Evolutionary conservation across 1,139 yeast genomes (phyloP), one percentile per base, ranked within the genome.

Genomic region (Candida neerlandica): DNA sequence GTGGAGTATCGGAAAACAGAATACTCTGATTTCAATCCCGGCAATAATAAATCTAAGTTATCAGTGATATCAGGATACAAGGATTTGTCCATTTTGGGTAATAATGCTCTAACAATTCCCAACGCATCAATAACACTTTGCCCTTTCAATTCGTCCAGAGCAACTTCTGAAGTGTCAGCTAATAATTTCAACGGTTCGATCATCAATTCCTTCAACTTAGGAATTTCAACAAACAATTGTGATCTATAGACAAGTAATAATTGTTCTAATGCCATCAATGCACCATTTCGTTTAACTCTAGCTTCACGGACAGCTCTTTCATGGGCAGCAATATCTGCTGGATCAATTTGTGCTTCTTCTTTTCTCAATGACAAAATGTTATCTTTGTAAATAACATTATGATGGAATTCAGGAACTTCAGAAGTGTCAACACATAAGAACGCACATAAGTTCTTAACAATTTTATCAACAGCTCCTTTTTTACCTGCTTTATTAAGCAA

Each of bases 351-450:
- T 5, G 85, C 83, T 56, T 89, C 96, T 60, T 91, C 97, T 59
- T 89, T 89, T 49, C 84, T 77, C 58, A 92, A 75, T 1, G 97
- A 89, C 49, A 92, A 70, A 35, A 94, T 86, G 16, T 73, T 74
- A 48, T 81, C 84, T 30, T 71, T 77, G 51, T 78, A 76, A 11
- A 71, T 70, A 44, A 81, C 79, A 62, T 89, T 88, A 44, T 89
- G 86, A 30, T 78, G 78, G 62, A 89, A 94, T 61, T 91, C 98
- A 2, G 99, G 99, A 33, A 94, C 97, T 65, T 92, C 98, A 5
- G 95, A 82, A 0, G 97, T 90, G 65, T 94, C 99, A 39, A 92
- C 97, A 71, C 99, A 94, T 44, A 94, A 66, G 63, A 94, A 94
- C 1, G 96, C 96, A 69, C 97, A 89, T 49, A 95, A 72, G 61